Evolutionary conservation across 1,284 basidiomycete genomes (phyloP).

Genomic region (Moesziomyces sp.): DNA sequence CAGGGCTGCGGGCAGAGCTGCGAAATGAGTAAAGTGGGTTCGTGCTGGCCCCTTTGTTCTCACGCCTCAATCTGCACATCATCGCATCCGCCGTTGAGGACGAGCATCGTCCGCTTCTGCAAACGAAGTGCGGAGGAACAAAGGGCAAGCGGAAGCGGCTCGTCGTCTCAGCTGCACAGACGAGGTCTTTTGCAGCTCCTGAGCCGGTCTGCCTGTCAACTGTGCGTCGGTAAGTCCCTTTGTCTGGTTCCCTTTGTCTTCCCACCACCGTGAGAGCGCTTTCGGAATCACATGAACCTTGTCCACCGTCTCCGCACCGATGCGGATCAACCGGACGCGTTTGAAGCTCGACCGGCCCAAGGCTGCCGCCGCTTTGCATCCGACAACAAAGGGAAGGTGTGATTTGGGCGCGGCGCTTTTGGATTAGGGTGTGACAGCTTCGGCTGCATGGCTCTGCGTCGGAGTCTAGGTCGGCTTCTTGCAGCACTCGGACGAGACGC

Average conservation of each 20-base stretch:
- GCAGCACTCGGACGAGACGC: slow-evolving; percentile 20
- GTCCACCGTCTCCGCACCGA: too few relatives aligned
- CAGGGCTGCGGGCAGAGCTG: not conserved
- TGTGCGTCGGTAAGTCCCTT: not conserved
- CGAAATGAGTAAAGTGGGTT: slow-evolving; percentile 18
- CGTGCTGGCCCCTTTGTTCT: not conserved
- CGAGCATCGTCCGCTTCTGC: too few relatives aligned
- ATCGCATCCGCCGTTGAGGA: too few relatives aligned
- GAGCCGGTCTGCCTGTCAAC: not conserved
- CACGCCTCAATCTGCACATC: not conserved
- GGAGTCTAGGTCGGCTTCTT: slow-evolving; percentile 11
- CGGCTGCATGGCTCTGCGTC: slow-evolving; percentile 31
- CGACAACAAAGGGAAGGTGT: slow-evolving; percentile 20
- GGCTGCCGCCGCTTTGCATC: slow-evolving; percentile 2
- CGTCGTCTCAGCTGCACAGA: not conserved
- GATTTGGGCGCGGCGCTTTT: slow-evolving; percentile 13
- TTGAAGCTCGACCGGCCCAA: not conserved
- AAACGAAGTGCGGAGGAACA: slow-evolving; percentile 7
- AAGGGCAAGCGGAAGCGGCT: slow-evolving; percentile 3
- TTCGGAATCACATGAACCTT: not conserved
- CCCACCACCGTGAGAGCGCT: not conserved
- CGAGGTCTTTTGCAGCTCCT: not conserved
- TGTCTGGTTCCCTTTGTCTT: not conserved
- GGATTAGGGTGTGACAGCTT: slow-evolving; percentile 47
- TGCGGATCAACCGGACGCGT: not conserved